Percentiles rank a stretch among this genome's conserved stretches.
Conservation (phyloP, 805 yeast species). For the Zygosaccharomyces pseudorouxii region DNA sequence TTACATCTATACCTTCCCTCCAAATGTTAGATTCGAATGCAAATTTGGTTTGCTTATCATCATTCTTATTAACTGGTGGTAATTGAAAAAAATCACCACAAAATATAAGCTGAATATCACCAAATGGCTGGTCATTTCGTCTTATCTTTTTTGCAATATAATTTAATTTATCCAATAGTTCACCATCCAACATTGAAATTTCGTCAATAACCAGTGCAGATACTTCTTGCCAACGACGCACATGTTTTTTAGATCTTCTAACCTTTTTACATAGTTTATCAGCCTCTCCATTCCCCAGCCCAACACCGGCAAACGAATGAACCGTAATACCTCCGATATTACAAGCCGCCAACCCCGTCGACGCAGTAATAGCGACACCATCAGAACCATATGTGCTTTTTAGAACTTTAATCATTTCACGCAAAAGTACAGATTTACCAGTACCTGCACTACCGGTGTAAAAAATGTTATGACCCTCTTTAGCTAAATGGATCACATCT, state of each 20-base stretch:
- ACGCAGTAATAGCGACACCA: constrained; percentile 71
- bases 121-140: constrained; percentile 53
- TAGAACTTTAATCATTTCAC: constrained; percentile 53
- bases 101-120: constrained; percentile 71
- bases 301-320: constrained; percentile 75
- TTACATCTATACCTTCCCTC: constrained; percentile 51
- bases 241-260: constrained; percentile 46
- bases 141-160: constrained; percentile 52
- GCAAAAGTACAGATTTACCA: constrained; percentile 87
- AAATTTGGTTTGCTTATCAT: constrained; percentile 38
- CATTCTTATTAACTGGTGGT: constrained; percentile 51
- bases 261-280: constrained; percentile 47
- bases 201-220: constrained; percentile 71
- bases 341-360: constrained; percentile 81
- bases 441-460: constrained; percentile 99
- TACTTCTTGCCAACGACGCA: constrained; percentile 50
- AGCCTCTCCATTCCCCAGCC: constrained; percentile 56
- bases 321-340: constrained; percentile 76
- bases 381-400: constrained; percentile 43
- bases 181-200: constrained; percentile 74
- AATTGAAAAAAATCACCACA: constrained; percentile 82
- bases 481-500: constrained; percentile 58
- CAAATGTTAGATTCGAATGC: constrained; percentile 66
- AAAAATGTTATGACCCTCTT: constrained; percentile 64
- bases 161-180: constrained; percentile 58